Evolutionary conservation across 768 basidiomycete genomes (phyloP), one percentile per base, ranked within the genome.

Genomic region (Holtermannia corniformis): DNA sequence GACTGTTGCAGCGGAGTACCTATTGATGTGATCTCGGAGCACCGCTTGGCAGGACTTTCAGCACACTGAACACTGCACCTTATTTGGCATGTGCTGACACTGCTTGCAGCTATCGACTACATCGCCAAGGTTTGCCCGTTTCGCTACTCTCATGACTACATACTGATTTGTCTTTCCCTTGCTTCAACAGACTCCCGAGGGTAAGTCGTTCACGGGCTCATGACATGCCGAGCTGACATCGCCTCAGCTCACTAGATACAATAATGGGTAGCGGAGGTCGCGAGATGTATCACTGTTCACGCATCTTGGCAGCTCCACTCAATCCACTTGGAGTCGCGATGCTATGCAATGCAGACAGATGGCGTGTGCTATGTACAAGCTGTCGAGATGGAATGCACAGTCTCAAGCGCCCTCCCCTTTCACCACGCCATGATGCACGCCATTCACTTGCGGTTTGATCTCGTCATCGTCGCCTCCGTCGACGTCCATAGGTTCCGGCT

Each of bases 71-170:
- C 21, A 46, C 55, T 58, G 54, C n/a, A n/a, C n/a, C n/a, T n/a
- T n/a, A n/a, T n/a, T n/a, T n/a, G n/a, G n/a, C n/a, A n/a, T n/a
- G n/a, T n/a, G n/a, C n/a, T n/a, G n/a, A n/a, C n/a, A 54, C 44
- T 23, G 14, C 2, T 25, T 40, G 23, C 67, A 93, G 91, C 92
- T 51, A 87, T 96, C 68, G 87, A 95, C 73, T 96, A 96, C 72
- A 86, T 96, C 74, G 81, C 80, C 61, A 89, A 90, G 56, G 67
- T 68, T 41, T 50, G 61, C 55, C 11, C 22, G 20, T 46, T 14
- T 26, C 25, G 26, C 12, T 49, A 12, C 40, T 44, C 25, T 14
- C 20, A 27, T 47, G 23, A 21, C 7, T 19, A 43, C 50, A 12
- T 3, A 42, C 25, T 46, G 16, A 21, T 26, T 16, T 26, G 13